Evolutionary conservation across 2,329 filamentous ascomycete genomes (phyloP), one percentile per base, ranked within the genome.

Genomic region (Alternaria brassicicola): DNA sequence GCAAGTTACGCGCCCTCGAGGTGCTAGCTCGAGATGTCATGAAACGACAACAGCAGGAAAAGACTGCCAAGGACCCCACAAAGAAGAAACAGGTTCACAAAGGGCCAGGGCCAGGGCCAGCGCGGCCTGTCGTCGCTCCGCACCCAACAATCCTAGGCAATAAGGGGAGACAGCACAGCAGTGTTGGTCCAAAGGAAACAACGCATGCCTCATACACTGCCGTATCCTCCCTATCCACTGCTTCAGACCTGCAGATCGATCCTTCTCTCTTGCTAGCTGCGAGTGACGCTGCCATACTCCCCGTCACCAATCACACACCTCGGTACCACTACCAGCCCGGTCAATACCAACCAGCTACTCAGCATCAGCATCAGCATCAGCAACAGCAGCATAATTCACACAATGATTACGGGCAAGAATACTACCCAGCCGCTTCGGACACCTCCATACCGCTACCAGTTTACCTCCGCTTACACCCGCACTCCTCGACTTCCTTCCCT

Each of bases 1-100:
- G 81, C 43, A 90, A 88, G 72, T 72, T 86, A 31, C 88, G 85
- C 64, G 89, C 89, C 1, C 75, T 93, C 45, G 89, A 93, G 61
- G 82, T 90, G 0, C 78, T 95, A 3, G 89, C 89, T 51, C 84
- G 88, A 50, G 91, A 94, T 76, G 89, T 92, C 17, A 88, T 91
- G 84, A 93, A 93, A 78, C 84, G 91, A 46, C 82, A 90, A 52
- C 85, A 89, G 33, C 89, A 92, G 67, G 88, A 91, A 63, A 84
- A 86, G 58, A 81, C 81, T 1, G 86, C 85, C 64, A 81, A 83
- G 54, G 80, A 87, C 67, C 78, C 82, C 2, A 79, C 79, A 13
- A 79, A 79, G 54, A 79, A 76, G 71, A 80, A 78, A 65, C 69
- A 76, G 42, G 43, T 65, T 26, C 72, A 77, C 57, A 62, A 72